Base-by-base conservation (phyloP, 73 alveolate species). In the Diophrys appendiculata region DNA sequence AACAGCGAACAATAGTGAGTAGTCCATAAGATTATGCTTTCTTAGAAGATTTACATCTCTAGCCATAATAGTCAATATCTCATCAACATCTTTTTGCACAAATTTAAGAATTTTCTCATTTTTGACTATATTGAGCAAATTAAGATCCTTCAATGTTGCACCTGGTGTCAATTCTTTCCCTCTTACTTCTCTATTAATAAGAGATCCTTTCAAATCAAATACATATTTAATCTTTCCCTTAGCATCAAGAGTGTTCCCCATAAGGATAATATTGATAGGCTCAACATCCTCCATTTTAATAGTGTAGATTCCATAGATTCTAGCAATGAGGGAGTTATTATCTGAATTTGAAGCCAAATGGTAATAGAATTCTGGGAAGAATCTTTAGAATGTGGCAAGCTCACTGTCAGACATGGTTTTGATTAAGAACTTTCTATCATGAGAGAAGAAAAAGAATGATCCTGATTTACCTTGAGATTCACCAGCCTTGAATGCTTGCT, bases 201-300 rank as follows among this genome's bases (percentile, higher is more conserved):
- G 30, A 68, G 98, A 92, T 1, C 99, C 99, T 88, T 96, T 96
- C 72, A 96, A 80, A 83, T 96, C 99, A 81, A 88, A 96, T 78
- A 93, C 87, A 79, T 96, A 77, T 29, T 68, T 83, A n/a, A 94
- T 43, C 65, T 29, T 88, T 22, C 43, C 67, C 5, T 80, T 69
- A 18, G 91, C 95, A 24, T 80, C 76, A 52, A 91, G 82, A 54
- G 96, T 91, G 80, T 96, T 96, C 73, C 92, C 96, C 99, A 96
- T 96, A 76, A 96, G 76, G 11, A 96, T 65, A n/a, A 96, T 64
- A 80, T 93, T 96, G 28, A 92, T 95, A 22, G 95, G 95, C 33
- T 92, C 89, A 34, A 92, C 78, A 69, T 93, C 93, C 69, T 87
- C 93, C 88, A 90, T 92, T 30, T 87, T 88, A 35, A 96, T 90